A percentile compares a stretch with the other conserved stretches of the same genome.
These are phyloP conservation scores for Yamadazyma sp. DNA, from an alignment of 805 yeast genomes.

Conservation along the genomic window DNA sequence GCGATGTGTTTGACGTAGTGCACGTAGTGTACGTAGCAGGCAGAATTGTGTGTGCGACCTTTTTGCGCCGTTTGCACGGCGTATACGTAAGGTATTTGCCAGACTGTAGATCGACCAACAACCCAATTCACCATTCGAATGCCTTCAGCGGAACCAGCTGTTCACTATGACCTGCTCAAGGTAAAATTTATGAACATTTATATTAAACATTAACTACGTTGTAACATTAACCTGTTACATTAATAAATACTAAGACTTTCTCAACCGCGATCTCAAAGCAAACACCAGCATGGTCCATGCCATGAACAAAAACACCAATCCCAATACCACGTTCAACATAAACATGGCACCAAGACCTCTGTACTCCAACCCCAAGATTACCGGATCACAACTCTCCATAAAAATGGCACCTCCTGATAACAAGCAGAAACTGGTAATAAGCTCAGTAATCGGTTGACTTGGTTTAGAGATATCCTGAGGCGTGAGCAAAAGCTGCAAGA, in stretches of 20 bases:
- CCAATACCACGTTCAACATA: slow-evolving; percentile 83
- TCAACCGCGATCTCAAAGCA: slow-evolving; percentile 53
- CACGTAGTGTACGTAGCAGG: no score
- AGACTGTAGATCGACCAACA: no score
- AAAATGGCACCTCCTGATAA: slow-evolving; percentile 88
- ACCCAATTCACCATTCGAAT: no score
- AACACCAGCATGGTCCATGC: slow-evolving; percentile 80
- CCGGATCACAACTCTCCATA: slow-evolving; percentile 88
- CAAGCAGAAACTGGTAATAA: slow-evolving; percentile 74
- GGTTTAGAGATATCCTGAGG: slow-evolving; percentile 34
- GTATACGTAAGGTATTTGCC: no score
- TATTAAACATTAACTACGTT: neutral
- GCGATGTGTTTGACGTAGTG: no score
- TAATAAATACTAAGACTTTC: slow-evolving; percentile 2
- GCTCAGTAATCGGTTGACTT: slow-evolving; percentile 79
- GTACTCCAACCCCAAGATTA: slow-evolving; percentile 73
- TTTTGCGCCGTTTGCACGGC: no score
- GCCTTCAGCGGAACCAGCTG: no score
- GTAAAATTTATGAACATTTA: no score
- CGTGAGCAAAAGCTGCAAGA: slow-evolving; percentile 44
- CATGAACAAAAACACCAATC: slow-evolving; percentile 76
- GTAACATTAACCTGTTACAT: neutral
- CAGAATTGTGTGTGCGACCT: no score
- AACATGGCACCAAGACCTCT: slow-evolving; percentile 83
- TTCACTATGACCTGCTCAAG: no score